Evolutionary conservation across 306 rosid species (phyloP).

Genomic region (Sphenostylis stenocarpa): DNA sequence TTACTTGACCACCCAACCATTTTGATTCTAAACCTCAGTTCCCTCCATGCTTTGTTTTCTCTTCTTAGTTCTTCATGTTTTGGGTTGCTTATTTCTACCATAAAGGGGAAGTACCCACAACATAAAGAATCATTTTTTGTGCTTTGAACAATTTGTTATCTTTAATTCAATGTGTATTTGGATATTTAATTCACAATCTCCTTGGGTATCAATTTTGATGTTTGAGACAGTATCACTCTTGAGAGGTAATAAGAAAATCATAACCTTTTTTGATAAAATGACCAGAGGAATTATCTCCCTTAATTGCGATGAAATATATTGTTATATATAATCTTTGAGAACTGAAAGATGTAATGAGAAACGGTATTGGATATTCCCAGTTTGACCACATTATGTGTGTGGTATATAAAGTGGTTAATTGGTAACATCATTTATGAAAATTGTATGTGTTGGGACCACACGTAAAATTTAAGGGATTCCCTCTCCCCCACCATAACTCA

Average conservation of each 20-base stretch:
- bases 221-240: too few relatives aligned
- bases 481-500: conserved; percentile 1
- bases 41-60: background rate
- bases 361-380: background rate
- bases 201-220: too few relatives aligned
- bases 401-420: conserved; percentile 25
- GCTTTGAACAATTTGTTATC: too few relatives aligned
- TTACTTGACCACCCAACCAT: background rate
- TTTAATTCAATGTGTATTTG: too few relatives aligned
- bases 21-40: background rate
- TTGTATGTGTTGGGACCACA: conserved; percentile 33
- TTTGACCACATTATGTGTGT: conserved; percentile 17
- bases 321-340: background rate
- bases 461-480: background rate
- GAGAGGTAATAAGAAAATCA: background rate
- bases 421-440: conserved; percentile 29
- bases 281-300: too few relatives aligned
- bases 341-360: background rate
- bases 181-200: too few relatives aligned
- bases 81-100: too few relatives aligned
- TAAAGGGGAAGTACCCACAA: too few relatives aligned
- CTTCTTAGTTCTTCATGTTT: background rate
- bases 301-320: conserved; percentile 9
- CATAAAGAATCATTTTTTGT: too few relatives aligned
- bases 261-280: background rate